Conservation (phyloP, 2,329 filamentous ascomycete species). For the Escovopsis weberi region DNA sequence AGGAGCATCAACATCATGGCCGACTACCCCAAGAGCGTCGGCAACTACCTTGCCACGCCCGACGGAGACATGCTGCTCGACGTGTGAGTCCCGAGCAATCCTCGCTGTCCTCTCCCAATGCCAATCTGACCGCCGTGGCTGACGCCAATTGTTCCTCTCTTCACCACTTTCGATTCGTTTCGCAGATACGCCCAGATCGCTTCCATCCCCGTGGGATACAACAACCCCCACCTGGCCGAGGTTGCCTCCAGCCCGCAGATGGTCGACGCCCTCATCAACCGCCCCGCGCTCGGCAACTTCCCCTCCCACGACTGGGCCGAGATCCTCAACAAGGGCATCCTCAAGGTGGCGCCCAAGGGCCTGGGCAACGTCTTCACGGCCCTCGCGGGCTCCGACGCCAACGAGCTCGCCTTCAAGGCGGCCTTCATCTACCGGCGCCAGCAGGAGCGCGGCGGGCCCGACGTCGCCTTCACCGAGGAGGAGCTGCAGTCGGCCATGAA, state of each 20-base stretch:
- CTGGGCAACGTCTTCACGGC: constrained; percentile 83
- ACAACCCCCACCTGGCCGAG: constrained; percentile 62
- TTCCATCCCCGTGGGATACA: constrained; percentile 85
- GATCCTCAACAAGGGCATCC: constrained; percentile 64
- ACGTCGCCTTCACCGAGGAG: constrained; percentile 65
- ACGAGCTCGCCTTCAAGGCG: constrained; percentile 89
- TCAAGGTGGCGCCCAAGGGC: constrained; percentile 71
- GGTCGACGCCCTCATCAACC: constrained; percentile 69
- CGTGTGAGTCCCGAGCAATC: constrained; percentile 34
- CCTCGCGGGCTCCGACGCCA: constrained; percentile 79
- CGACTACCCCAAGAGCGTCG: constrained; percentile 58
- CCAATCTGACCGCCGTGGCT: not conserved
- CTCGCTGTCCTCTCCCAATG: not conserved
- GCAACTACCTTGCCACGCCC: constrained; percentile 67
- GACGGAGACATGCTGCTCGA: constrained; percentile 62
- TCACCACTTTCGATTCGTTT: not conserved
- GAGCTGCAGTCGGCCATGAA: constrained; percentile 65
- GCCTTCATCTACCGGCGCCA: constrained; percentile 88
- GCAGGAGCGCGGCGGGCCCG: constrained; percentile 60
- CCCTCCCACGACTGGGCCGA: constrained; percentile 72
- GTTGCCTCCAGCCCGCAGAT: constrained; percentile 65
- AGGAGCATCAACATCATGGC: constrained; percentile 72
- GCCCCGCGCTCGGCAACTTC: constrained; percentile 83
- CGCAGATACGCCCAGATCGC: constrained; percentile 75
- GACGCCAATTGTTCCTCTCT: too few relatives aligned